Evolutionary conservation across 768 basidiomycete genomes (phyloP), one percentile per base, ranked within the genome.

Genomic region (Tylopilus rubrobrunneus): DNA sequence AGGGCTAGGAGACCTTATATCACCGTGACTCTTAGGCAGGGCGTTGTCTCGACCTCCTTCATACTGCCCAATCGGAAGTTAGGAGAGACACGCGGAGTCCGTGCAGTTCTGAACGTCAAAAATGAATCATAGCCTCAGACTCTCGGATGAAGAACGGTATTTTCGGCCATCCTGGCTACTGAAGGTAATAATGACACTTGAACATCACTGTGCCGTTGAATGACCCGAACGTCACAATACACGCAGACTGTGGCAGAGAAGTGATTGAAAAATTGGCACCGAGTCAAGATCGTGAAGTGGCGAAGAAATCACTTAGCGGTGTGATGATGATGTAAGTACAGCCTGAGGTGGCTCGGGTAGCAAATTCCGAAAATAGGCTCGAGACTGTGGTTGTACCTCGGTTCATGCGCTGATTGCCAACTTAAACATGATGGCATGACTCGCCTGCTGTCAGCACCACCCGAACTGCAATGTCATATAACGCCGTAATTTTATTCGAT

Each of bases 91-190:
- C 54, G 61, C 54, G 49, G 48, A 48, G 48, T 51, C 45, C 57
- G 52, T 56, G 61, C 61, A 44, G 54, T 51, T 53, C 48, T 42
- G 45, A 39, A 53, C 36, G 55, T 62, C 51, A 44, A 37, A 62
- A 53, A 62, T 53, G 56, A 59, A 29, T 33, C 61, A 62, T 62
- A 51, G 61, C 61, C 61, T 56, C 57, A 52, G 31, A 27, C 27
- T 36, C 40, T 53, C 40, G 36, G 53, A 56, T 43, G 53, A 42
- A 49, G 29, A 19, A 23, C 36, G 15, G 37, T 21, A 6, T 9
- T 29, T 5, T 9, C 29, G 29, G 6, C 5, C 29, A 5, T 5
- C 29, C 9, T 29, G 5, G 9, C 29, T 29, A n/a, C 0, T 34
- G 31, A 41, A 47, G 41, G 37, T 43, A 15, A 39, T 7, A 29